phyloP scores from a whole-genome alignment of 192 early-diverging fungal species.

The Dispira simplex region DNA sequence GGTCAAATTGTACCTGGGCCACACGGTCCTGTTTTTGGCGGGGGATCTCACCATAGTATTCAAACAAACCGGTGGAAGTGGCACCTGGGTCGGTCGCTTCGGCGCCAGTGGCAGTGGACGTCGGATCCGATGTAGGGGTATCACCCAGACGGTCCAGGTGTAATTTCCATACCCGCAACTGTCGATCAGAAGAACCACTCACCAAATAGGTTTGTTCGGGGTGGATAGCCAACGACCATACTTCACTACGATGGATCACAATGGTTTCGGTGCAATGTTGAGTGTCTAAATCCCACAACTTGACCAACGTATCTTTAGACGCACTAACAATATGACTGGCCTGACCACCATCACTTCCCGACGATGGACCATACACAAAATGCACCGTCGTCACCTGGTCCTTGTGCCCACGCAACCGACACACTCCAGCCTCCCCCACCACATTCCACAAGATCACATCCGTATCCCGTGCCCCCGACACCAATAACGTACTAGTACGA shows the following conservation, averaged over 20 bases:
- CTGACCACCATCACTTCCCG: neutral
- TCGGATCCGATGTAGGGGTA: slow-evolving; percentile 14
- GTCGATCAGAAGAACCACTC: slow-evolving; percentile 73
- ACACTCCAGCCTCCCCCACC: slow-evolving; percentile 77
- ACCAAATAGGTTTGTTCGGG: slow-evolving; percentile 49
- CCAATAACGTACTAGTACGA: slow-evolving; percentile 57
- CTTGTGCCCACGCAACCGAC: slow-evolving; percentile 84
- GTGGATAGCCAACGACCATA: slow-evolving; percentile 72
- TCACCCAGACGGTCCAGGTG: slow-evolving; percentile 23
- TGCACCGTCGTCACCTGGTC: slow-evolving; percentile 73
- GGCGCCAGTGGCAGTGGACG: slow-evolving; percentile 14
- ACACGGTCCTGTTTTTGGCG: slow-evolving; percentile 71
- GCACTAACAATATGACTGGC: slow-evolving; percentile 56
- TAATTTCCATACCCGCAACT: slow-evolving; percentile 80
- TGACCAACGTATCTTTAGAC: slow-evolving; percentile 91
- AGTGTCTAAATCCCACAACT: slow-evolving; percentile 91
- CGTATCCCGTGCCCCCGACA: slow-evolving; percentile 84
- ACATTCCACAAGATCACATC: slow-evolving; percentile 95
- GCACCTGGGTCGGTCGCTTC: slow-evolving; percentile 14
- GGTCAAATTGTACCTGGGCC: slow-evolving; percentile 60
- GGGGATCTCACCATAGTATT: slow-evolving; percentile 57
- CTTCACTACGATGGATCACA: slow-evolving; percentile 82
- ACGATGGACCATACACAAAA: slow-evolving; percentile 30
- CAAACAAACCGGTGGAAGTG: slow-evolving; percentile 47
- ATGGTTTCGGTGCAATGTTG: slow-evolving; percentile 91